Percentiles rank a stretch among this genome's conserved stretches.
Evolutionary conservation across 441 rosid species (phyloP).

Genomic region (Erodium moschatum): DNA sequence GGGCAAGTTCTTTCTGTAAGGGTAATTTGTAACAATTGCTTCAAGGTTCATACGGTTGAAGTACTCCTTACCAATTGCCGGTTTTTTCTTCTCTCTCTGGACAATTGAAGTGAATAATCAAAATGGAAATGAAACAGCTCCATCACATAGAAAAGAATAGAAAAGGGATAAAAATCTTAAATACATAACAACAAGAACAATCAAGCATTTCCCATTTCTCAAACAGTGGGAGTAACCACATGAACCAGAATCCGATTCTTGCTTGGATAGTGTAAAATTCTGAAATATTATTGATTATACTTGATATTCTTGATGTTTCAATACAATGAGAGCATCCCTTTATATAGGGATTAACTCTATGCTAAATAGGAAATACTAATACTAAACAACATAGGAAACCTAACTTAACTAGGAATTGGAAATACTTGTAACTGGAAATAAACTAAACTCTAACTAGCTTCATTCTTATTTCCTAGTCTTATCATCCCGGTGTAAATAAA

Average conservation of each 20-base stretch:
- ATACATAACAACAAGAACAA: background rate
- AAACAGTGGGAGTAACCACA: background rate
- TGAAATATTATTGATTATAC: no score
- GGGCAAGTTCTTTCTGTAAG: slow-evolving; percentile 69
- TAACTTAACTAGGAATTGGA: no score
- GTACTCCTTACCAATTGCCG: slow-evolving; percentile 88
- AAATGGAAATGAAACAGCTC: slow-evolving; percentile 19
- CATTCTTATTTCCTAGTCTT: no score
- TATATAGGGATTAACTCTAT: no score
- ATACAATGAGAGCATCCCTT: no score
- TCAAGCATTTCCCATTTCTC: background rate
- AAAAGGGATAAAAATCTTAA: background rate
- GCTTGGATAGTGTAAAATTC: no score
- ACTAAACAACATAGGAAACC: no score
- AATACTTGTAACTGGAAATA: no score
- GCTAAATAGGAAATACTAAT: no score
- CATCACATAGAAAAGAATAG: background rate
- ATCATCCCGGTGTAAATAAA: no score
- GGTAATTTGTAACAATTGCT: slow-evolving; percentile 78
- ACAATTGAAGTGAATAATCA: slow-evolving; percentile 23
- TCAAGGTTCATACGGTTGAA: slow-evolving; percentile 89
- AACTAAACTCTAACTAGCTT: no score
- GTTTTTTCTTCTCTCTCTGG: slow-evolving; percentile 89
- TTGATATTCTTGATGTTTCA: no score
- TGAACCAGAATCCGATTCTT: background rate